phyloP scores from a whole-genome alignment of 768 basidiomycete genomes.

The Russula dissimulans region DNA sequence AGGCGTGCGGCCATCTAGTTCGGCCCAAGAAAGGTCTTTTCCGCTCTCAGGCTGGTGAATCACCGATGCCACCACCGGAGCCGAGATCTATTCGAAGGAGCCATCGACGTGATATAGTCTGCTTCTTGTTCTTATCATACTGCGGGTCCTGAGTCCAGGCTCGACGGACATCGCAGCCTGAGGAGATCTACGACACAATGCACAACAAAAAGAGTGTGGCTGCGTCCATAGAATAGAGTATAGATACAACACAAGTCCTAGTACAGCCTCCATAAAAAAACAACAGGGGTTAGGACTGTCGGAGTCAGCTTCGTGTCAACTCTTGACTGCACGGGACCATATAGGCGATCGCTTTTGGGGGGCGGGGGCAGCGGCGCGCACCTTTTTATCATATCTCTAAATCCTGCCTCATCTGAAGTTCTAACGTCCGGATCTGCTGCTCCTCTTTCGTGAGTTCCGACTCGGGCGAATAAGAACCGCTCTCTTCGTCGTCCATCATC shows the following conservation, averaged over 20 bases:
- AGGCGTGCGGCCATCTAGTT: no score
- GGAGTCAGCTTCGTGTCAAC: neutral
- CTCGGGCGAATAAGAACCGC: neutral
- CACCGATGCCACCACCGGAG: no score
- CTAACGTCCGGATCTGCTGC: conserved; percentile 6
- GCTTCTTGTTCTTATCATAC: no score
- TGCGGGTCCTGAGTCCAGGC: neutral
- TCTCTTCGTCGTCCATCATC: neutral
- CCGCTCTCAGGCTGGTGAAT: no score
- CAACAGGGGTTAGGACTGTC: no score
- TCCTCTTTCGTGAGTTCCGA: neutral
- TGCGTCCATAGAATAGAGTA: neutral
- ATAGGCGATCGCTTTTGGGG: no score
- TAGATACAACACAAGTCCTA: neutral
- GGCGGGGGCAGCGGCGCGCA: neutral
- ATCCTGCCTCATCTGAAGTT: conserved; percentile 15
- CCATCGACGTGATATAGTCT: no score
- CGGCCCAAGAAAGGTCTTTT: no score
- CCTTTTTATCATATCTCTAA: conserved; percentile 7
- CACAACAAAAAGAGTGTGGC: neutral
- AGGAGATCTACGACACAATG: neutral
- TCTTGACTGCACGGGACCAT: neutral
- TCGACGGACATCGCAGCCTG: neutral
- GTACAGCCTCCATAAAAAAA: neutral
- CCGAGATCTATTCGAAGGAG: no score